These are phyloP conservation scores for Hura crepitans DNA, from an alignment of 441 rosid species.

Conservation along the genomic window DNA sequence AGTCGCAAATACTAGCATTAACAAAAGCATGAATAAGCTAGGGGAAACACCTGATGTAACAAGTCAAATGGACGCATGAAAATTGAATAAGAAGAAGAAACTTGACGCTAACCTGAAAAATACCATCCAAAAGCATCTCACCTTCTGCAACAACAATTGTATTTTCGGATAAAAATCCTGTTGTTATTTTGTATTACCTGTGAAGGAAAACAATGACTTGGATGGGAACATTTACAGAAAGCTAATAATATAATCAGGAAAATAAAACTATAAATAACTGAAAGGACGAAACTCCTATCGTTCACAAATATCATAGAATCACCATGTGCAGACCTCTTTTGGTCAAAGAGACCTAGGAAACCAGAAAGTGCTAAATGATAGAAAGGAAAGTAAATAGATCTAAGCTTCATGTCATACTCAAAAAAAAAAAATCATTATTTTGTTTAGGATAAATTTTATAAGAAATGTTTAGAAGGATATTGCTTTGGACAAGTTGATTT, in stretches of 20 bases:
- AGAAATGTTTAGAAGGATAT: constrained; percentile 61
- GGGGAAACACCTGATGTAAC: background rate
- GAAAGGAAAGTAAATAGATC: background rate
- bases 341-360: background rate
- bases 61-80: constrained; percentile 8
- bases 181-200: constrained; percentile 68
- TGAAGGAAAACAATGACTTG: constrained; percentile 42
- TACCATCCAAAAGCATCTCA: constrained; percentile 66
- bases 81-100: constrained; percentile 12
- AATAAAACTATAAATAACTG: background rate
- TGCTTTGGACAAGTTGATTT: constrained; percentile 78
- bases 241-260: background rate
- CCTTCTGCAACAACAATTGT: constrained; percentile 94
- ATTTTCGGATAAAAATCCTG: constrained; percentile 87
- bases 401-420: background rate
- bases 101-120: constrained; percentile 60
- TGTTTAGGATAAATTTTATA: background rate
- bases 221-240: background rate
- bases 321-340: background rate
- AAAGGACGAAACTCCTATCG: background rate
- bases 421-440: background rate
- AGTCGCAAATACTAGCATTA: background rate
- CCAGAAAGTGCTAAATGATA: background rate
- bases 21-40: background rate
- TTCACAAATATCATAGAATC: background rate